A percentile compares a stretch with the other conserved stretches of the same genome.
Conservation (phyloP, 1,284 basidiomycete genomes). For the Ceratobasidium theobromae region DNA sequence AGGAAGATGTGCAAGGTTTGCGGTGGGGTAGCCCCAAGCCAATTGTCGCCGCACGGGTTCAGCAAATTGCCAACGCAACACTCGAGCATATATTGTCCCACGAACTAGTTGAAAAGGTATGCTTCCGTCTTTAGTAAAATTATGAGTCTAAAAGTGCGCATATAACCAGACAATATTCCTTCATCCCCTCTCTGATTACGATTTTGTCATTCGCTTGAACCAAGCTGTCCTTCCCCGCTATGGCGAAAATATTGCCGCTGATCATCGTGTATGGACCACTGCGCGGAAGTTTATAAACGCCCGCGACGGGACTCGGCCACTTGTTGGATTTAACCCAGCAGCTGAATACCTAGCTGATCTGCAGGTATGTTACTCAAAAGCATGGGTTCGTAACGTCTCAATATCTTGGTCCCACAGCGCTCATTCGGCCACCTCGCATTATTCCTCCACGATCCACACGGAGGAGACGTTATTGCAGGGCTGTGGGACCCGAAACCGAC, state of each 20-base stretch:
- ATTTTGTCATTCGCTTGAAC: slow-evolving; percentile 79
- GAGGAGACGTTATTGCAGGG: slow-evolving; percentile 77
- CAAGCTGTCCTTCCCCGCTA: slow-evolving; percentile 70
- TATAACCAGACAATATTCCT: slow-evolving; percentile 69
- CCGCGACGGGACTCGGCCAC: slow-evolving; percentile 42
- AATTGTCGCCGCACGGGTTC: slow-evolving; percentile 69
- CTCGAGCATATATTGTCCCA: slow-evolving; percentile 45
- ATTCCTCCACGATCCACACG: slow-evolving; percentile 83
- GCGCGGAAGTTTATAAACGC: slow-evolving; percentile 47
- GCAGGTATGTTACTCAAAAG: slow-evolving; percentile 56
- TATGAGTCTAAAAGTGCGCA: not conserved
- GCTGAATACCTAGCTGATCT: slow-evolving; percentile 68
- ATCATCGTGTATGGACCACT: slow-evolving; percentile 51
- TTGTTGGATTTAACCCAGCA: slow-evolving; percentile 83
- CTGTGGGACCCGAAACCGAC: slow-evolving; percentile 76
- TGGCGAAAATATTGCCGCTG: slow-evolving; percentile 50
- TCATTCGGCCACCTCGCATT: slow-evolving; percentile 77
- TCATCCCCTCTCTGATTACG: slow-evolving; percentile 83
- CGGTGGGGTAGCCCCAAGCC: slow-evolving; percentile 46
- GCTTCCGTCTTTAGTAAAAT: slow-evolving; percentile 30
- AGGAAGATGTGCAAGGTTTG: slow-evolving; percentile 67
- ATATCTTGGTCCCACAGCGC: slow-evolving; percentile 56
- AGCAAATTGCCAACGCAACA: slow-evolving; percentile 71
- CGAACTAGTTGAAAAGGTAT: slow-evolving; percentile 56
- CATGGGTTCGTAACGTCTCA: too few relatives aligned